phyloP scores from a whole-genome alignment of 768 basidiomycete genomes.

The Leccinum rimulosum region DNA sequence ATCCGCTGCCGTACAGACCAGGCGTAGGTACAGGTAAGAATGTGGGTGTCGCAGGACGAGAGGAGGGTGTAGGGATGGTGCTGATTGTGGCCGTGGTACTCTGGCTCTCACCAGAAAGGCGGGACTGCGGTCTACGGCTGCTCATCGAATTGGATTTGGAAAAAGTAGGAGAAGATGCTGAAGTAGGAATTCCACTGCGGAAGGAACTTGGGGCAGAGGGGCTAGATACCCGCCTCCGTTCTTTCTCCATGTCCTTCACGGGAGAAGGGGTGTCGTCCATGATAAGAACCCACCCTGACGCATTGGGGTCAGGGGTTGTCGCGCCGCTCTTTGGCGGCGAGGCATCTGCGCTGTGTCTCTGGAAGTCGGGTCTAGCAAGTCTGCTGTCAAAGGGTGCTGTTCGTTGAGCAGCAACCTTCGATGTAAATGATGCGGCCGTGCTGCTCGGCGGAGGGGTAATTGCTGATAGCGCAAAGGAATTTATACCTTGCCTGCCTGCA shows the following conservation, averaged over 20 bases:
- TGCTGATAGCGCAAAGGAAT: constrained; percentile 34
- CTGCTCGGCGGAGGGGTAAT: constrained; percentile 37
- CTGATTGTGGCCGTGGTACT: constrained; percentile 56
- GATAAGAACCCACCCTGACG: constrained; percentile 84
- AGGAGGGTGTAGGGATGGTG: constrained; percentile 63
- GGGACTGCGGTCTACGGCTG: constrained; percentile 67
- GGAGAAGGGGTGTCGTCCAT: constrained; percentile 86
- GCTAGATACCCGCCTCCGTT: constrained; percentile 60
- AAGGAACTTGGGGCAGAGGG: constrained; percentile 56
- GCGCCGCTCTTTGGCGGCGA: constrained; percentile 38
- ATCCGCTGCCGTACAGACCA: constrained; percentile 43
- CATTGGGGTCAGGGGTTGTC: constrained; percentile 50
- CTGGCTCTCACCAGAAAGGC: constrained; percentile 62
- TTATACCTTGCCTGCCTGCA: constrained; percentile 49
- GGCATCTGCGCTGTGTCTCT: constrained; percentile 45
- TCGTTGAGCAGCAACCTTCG: constrained; percentile 19
- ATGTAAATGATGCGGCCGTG: constrained; percentile 33
- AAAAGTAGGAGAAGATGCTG: constrained; percentile 46
- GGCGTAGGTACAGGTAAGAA: constrained; percentile 68
- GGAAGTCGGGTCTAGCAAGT: constrained; percentile 27
- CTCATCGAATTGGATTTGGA: constrained; percentile 41
- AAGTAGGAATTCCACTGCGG: constrained; percentile 45
- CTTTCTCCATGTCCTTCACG: constrained; percentile 52
- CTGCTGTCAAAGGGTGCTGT: constrained; percentile 18
- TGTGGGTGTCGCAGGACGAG: constrained; percentile 74